A percentile compares a stretch with the other conserved stretches of the same genome.
These are phyloP conservation scores for Tolypocladium cylindrosporum DNA, from an alignment of 2,329 filamentous ascomycete genomes.

Conservation along the genomic window DNA sequence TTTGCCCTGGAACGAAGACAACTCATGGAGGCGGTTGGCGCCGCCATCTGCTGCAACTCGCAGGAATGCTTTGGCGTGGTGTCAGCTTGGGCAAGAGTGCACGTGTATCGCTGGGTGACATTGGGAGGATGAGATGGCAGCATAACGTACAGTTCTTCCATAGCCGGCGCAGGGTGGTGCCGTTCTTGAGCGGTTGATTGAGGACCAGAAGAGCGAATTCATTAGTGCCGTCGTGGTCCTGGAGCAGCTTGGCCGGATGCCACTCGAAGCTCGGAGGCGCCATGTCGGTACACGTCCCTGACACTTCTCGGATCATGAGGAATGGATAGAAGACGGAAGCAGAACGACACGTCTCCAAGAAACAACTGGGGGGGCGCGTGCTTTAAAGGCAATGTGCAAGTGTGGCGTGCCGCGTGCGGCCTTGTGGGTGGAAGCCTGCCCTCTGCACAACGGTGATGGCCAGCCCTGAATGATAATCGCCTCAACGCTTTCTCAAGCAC, in stretches of 20 bases:
- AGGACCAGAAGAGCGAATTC: conserved; percentile 38
- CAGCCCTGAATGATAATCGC: background rate
- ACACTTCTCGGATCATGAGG: background rate
- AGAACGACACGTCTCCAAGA: background rate
- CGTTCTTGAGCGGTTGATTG: conserved; percentile 38
- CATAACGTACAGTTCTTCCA: conserved; percentile 35
- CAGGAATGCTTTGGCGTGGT: conserved; percentile 39
- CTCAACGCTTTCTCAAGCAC: background rate
- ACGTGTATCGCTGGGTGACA: background rate
- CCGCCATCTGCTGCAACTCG: conserved; percentile 85
- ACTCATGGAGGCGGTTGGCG: conserved; percentile 61
- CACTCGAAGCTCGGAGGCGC: conserved; percentile 22
- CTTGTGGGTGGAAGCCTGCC: background rate
- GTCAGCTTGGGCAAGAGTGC: background rate
- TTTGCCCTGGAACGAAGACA: conserved; percentile 30
- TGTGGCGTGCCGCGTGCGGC: background rate
- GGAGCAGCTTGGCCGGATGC: conserved; percentile 27
- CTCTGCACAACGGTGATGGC: background rate
- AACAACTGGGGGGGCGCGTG: background rate
- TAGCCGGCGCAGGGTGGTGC: conserved; percentile 36
- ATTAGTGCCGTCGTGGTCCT: conserved; percentile 19
- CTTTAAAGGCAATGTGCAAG: background rate
- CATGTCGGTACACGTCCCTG: conserved; percentile 7
- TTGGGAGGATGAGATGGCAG: background rate
- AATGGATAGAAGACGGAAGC: background rate